phyloP scores from a whole-genome alignment of 2,329 filamentous ascomycete genomes.

The Xylaria sp. region DNA sequence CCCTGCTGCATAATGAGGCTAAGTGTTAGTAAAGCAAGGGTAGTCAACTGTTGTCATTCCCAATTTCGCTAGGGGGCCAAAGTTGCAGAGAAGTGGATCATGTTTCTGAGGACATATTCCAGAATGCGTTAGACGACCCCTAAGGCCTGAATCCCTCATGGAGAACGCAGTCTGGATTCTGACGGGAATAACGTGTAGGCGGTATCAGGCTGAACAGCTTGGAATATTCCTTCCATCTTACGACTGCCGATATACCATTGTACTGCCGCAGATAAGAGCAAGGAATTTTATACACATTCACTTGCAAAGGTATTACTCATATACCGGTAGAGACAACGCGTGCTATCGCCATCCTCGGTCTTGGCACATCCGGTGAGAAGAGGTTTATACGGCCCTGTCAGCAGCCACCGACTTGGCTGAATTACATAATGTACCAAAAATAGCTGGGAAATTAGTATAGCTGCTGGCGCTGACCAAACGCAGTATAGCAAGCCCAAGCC shows the following conservation, averaged over 20 bases:
- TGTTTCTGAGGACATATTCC: conserved; percentile 7
- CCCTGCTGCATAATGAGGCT: conserved; percentile 25
- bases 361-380: conserved; percentile 2
- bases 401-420: conserved; percentile 12
- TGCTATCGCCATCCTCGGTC: conserved; percentile 1
- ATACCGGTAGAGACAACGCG: background rate
- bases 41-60: conserved; percentile 16
- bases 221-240: background rate
- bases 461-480: conserved; percentile 18
- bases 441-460: conserved; percentile 23
- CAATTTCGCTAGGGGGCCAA: conserved; percentile 27
- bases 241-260: background rate
- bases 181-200: background rate
- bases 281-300: background rate
- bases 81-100: conserved; percentile 23
- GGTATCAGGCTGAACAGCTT: conserved; percentile 2
- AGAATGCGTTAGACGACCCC: conserved; percentile 17
- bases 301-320: background rate
- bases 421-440: conserved; percentile 31
- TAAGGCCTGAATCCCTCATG: conserved; percentile 20
- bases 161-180: conserved; percentile 11
- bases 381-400: background rate
- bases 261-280: background rate
- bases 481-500: conserved; percentile 11
- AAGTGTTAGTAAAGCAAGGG: conserved; percentile 19